Base-by-base conservation (phyloP, 192 early-diverging fungal species). In the Coemansia reversa region DNA sequence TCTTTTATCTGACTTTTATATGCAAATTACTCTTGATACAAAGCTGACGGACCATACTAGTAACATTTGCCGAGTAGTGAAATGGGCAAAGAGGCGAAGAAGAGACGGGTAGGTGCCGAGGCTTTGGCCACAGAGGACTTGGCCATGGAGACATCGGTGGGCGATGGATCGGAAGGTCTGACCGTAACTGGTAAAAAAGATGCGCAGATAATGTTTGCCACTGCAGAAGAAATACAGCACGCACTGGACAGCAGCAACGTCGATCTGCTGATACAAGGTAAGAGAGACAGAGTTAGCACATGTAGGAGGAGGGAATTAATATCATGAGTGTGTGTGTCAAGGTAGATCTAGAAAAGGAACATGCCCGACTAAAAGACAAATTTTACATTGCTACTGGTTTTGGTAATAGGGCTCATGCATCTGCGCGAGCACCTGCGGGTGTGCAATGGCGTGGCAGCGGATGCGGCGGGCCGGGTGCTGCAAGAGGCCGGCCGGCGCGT, bases 201-300 rank as follows among this genome's bases (percentile, higher is more conserved):
- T 42, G 39, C 23, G 19, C 69, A 65, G 55, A 65, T 81, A 30
- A 62, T 69, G 58, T 75, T 75, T 48, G 72, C 63, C 39, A 23
- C 58, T 4, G 27, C 78, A 0, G 78, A 75, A 7, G 78, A 81
- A 19, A 74, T 81, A 19, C 47, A 48, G 3, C 56, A 30, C 12
- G 72, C 78, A 0, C 25, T 81, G 22, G 42, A 64, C 68, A 65
- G 68, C 25, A 42, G 35, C 19, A 74, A 75, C 55, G 53, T 56
- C 7, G 78, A 81, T 55, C 66, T 81, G 51, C 58, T 81, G 12
- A 67, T 81, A 19, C 78, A 81, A 71, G 78, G 75, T 78, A 72
- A 72, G 75, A 25, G 39, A 8, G 23, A 14, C 49, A 49, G 14
- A 16, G 14, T 14, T 14, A 45, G 39, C 14, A 35, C 33, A 7